Evolutionary conservation across 164 flowering plant genomes (phyloP), one percentile per base, ranked within the genome.

Genomic region (Chloranthus sessilifolius): DNA sequence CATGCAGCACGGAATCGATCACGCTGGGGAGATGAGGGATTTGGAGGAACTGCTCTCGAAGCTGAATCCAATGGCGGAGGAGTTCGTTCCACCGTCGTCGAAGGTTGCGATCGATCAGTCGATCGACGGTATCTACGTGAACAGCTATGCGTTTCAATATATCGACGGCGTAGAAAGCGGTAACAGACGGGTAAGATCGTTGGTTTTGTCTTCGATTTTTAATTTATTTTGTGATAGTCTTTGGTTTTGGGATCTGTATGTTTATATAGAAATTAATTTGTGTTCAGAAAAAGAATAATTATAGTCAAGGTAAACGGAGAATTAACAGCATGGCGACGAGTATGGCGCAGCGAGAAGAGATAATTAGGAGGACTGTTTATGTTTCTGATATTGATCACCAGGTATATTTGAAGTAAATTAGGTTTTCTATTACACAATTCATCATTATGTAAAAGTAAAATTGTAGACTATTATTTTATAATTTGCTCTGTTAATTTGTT

Each of bases 371-470:
- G 67, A 90, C 97, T 33, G 95, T 90, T 0, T 90, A 86, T 69
- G 94, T 90, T 26, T 84, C 97, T 53, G 97, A 90, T 57, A 86
- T 90, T 65, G 97, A 86, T 69, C 95, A 84, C 25, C 97, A 84
- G 88, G 97, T 84, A 61, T 29, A 26, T n/a, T n/a, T n/a, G n/a
- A n/a, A n/a, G n/a, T n/a, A n/a, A n/a, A n/a, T n/a, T n/a, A n/a
- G n/a, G n/a, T n/a, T n/a, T n/a, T n/a, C n/a, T n/a, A n/a, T n/a
- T n/a, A n/a, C n/a, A n/a, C n/a, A n/a, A n/a, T n/a, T n/a, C n/a
- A n/a, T n/a, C n/a, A n/a, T n/a, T n/a, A n/a, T n/a, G n/a, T n/a
- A n/a, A n/a, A n/a, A n/a, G n/a, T n/a, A n/a, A n/a, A n/a, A n/a
- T n/a, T n/a, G n/a, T n/a, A n/a, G n/a, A n/a, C n/a, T n/a, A n/a